Base-by-base conservation (phyloP, 2,329 filamentous ascomycete genomes). In the Colletotrichum euphorbiae region DNA sequence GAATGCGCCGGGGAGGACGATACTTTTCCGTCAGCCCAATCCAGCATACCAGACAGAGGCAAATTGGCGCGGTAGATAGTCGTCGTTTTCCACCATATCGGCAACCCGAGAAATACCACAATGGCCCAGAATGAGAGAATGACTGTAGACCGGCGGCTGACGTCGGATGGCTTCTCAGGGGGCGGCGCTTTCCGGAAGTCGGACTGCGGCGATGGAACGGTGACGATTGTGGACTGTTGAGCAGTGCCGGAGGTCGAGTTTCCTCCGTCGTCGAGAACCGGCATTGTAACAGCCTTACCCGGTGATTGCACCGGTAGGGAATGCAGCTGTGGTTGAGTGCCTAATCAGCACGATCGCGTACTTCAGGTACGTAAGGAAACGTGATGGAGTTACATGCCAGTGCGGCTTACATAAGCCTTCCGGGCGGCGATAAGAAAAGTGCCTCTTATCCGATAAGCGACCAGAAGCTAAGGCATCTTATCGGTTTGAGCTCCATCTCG, bases 51-150 rank as follows among this genome's bases (percentile, higher is more conserved):
- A 75, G 91, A 87, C 72, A 98, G 79, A 5, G 96, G 96, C 73
- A 99, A 82, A 50, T 90, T 86, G 12, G 95, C 94, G 62, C 96
- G 89, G 78, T 97, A 94, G 62, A 98, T 97, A 0, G 92, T 91
- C 4, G 96, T 99, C 0, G 96, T 98, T 78, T 90, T 90, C 90
- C 93, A 97, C 96, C 96, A 99, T 87, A 97, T 91, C 65, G 96
- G 96, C 72, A 99, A 79, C 3, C 96, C 96, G 6, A 99, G 81
- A 33, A 91, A 86, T 6, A 97, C 77, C 6, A 97, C 93, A 42
- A 98, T 89, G 5, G 89, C 83, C 96, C 96, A 99, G 79, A 98
- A 98, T 8, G 95, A 95, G 70, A 92, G 78, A 70, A 99, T 90
- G 57, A 98, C 91, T 70, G 85, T 84, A 54, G 89, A 88, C 62